Evolutionary conservation across 345 rosid species (phyloP).

Genomic region (Sisymbrium altissimum): DNA sequence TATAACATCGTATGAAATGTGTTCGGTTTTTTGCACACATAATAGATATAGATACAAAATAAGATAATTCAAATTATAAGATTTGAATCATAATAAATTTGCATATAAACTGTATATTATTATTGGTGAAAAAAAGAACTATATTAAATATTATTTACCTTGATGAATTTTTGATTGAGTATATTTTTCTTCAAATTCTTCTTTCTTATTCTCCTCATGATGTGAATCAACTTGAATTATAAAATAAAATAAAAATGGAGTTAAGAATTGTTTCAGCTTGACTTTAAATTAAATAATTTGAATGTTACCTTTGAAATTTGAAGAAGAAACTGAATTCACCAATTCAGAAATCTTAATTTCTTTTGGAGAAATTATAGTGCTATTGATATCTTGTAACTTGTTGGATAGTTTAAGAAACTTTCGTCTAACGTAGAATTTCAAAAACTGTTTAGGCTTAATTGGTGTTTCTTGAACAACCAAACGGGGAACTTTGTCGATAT

Average conservation of each 20-base stretch:
- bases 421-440: conserved; percentile 6
- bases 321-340: too few species aligned
- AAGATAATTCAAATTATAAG: neutral
- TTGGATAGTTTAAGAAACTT: neutral
- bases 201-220: too few species aligned
- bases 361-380: neutral
- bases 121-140: too few species aligned
- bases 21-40: neutral
- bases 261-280: too few species aligned
- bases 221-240: too few species aligned
- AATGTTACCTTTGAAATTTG: too few species aligned
- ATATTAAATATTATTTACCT: too few species aligned
- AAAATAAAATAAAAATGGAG: too few species aligned
- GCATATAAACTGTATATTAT: too few species aligned
- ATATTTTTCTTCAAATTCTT: neutral
- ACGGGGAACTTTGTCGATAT: neutral
- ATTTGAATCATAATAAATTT: neutral
- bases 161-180: neutral
- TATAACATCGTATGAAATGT: neutral
- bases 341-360: too few species aligned
- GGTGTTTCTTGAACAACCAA: conserved; percentile 3
- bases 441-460: neutral
- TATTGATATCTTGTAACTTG: neutral
- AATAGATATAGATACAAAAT: neutral
- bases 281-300: too few species aligned